phyloP scores from a whole-genome alignment of 352 stramenopile species.

The Pythium aristosporum region DNA sequence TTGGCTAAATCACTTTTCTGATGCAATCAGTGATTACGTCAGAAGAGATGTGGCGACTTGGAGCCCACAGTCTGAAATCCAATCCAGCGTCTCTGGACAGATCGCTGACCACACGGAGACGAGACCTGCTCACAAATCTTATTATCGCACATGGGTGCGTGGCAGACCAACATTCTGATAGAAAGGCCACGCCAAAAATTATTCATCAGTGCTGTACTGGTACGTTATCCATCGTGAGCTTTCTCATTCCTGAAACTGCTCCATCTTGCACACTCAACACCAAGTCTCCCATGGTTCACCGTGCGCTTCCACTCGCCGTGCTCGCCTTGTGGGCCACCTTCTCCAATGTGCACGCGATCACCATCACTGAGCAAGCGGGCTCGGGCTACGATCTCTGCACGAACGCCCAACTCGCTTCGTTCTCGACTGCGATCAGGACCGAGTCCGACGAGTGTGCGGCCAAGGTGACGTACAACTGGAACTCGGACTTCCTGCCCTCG shows the following conservation, averaged over 20 bases:
- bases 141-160: too few species aligned
- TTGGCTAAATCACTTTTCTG: background rate
- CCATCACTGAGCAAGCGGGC: background rate
- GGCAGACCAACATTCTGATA: too few species aligned
- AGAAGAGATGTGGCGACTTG: too few species aligned
- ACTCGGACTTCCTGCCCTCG: background rate
- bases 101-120: too few species aligned
- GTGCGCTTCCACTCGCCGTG: background rate
- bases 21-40: too few species aligned
- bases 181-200: too few species aligned
- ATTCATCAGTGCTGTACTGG: background rate
- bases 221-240: background rate
- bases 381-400: background rate
- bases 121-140: too few species aligned
- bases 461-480: conserved; percentile 1
- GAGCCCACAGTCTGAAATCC: too few species aligned
- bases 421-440: background rate
- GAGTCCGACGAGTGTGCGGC: background rate
- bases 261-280: background rate
- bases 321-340: background rate
- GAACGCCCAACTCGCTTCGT: background rate
- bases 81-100: too few species aligned
- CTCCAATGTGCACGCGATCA: background rate
- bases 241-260: background rate
- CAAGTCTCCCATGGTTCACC: background rate